Evolutionary conservation across 2,329 filamentous ascomycete species (phyloP).

Genomic region (Magnaporthales sp.): DNA sequence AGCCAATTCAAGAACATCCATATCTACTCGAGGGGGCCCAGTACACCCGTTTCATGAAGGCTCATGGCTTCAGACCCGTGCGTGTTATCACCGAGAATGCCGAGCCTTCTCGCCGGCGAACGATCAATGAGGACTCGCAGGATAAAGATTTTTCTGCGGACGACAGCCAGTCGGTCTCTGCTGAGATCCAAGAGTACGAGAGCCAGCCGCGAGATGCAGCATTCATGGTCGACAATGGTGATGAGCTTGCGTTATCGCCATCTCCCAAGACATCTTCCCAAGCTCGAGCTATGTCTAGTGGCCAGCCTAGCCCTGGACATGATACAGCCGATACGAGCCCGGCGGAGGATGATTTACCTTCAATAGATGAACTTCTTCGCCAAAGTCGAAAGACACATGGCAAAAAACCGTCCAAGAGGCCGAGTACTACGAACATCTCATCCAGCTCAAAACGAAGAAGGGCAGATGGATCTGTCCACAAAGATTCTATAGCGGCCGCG

Average conservation of each 20-base stretch:
- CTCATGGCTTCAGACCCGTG: conserved; percentile 45
- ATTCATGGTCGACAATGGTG: conserved; percentile 9
- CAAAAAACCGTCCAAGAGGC: conserved; percentile 13
- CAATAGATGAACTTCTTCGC: conserved; percentile 13
- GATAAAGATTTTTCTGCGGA: conserved; percentile 40
- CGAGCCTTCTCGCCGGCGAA: conserved; percentile 16
- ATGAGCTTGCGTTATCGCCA: conserved; percentile 19
- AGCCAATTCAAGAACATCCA: conserved; percentile 52
- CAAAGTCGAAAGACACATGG: conserved; percentile 9
- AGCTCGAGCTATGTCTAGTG: conserved; percentile 15
- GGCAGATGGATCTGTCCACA: not conserved
- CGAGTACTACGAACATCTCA: conserved; percentile 11
- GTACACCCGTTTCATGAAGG: conserved; percentile 43
- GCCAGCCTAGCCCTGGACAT: conserved; percentile 17
- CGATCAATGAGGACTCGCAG: conserved; percentile 32
- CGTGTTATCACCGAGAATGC: conserved; percentile 26
- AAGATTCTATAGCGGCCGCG: not conserved
- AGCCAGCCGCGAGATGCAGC: conserved; percentile 9
- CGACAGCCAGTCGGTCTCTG: conserved; percentile 35
- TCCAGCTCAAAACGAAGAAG: conserved; percentile 17
- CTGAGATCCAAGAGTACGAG: conserved; percentile 5
- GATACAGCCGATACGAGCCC: conserved; percentile 22
- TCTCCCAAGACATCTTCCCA: conserved; percentile 19
- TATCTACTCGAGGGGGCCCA: conserved; percentile 47
- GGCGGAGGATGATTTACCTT: conserved; percentile 22